Evolutionary conservation across 768 basidiomycete species (phyloP).

Genomic region (Podaxis sp.): DNA sequence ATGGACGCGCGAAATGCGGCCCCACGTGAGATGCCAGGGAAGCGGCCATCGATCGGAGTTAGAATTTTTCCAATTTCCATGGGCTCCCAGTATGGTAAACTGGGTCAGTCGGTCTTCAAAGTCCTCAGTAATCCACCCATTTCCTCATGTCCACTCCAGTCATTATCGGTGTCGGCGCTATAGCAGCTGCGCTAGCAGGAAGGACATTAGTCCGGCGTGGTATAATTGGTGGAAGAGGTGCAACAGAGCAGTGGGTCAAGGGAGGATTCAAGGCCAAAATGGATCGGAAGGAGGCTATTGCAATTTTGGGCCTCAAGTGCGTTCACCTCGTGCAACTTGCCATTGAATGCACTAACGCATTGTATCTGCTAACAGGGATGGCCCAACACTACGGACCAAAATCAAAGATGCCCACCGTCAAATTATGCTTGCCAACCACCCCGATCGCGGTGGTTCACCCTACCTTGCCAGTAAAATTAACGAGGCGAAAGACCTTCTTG

Average conservation of each 20-base stretch:
- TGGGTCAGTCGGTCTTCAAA: no score
- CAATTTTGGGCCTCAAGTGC: slow-evolving; percentile 90
- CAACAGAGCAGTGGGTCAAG: slow-evolving; percentile 83
- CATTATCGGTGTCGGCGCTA: slow-evolving; percentile 73
- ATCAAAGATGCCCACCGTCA: slow-evolving; percentile 95
- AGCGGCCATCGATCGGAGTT: no score
- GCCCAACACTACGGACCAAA: slow-evolving; percentile 66
- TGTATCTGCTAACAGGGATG: slow-evolving; percentile 58
- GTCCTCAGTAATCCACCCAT: not conserved
- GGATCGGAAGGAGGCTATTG: slow-evolving; percentile 92
- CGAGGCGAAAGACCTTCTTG: slow-evolving; percentile 92
- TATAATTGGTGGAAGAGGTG: slow-evolving; percentile 54
- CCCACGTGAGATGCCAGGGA: no score
- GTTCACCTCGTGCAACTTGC: slow-evolving; percentile 29
- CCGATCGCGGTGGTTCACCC: slow-evolving; percentile 97
- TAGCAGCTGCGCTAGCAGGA: slow-evolving; percentile 74
- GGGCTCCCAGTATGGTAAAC: not conserved
- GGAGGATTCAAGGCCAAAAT: slow-evolving; percentile 96
- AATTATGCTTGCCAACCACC: slow-evolving; percentile 98
- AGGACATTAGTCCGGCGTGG: slow-evolving; percentile 69
- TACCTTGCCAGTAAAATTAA: slow-evolving; percentile 99
- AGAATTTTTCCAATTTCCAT: not conserved
- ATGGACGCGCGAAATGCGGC: no score
- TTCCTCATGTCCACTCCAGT: slow-evolving; percentile 73
- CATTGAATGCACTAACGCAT: slow-evolving; percentile 7